phyloP scores from a whole-genome alignment of 139 green algal genomes.

The Chlamydomonas applanata region DNA sequence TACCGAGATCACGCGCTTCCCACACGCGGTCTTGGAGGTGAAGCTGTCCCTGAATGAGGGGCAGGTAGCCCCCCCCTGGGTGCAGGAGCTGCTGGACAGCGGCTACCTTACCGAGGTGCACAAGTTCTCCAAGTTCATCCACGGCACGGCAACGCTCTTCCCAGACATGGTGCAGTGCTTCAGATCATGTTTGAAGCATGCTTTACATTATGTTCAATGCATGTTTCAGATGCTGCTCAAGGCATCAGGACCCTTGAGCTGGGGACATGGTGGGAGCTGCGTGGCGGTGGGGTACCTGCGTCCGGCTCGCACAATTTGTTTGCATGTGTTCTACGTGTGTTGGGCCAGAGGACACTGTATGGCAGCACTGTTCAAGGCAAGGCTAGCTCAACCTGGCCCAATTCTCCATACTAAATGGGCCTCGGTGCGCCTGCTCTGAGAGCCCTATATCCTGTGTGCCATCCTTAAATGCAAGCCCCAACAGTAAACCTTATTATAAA shows the following conservation, averaged over 20 bases:
- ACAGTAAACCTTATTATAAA: too few species aligned
- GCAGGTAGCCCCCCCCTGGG: constrained; percentile 78
- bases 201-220: background rate
- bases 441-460: too few species aligned
- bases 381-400: too few species aligned
- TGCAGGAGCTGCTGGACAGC: constrained; percentile 78
- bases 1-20: constrained; percentile 92
- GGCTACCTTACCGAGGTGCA: constrained; percentile 79
- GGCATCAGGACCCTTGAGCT: background rate
- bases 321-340: too few species aligned
- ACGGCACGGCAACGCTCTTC: constrained; percentile 80
- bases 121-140: constrained; percentile 96
- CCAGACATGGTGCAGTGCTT: constrained; percentile 67
- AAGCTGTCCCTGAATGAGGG: constrained; percentile 90
- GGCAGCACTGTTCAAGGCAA: too few species aligned
- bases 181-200: constrained; percentile 1
- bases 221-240: background rate
- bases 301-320: too few species aligned
- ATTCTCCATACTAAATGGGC: too few species aligned
- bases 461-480: too few species aligned
- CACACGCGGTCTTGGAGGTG: constrained; percentile 92
- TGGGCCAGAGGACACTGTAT: too few species aligned
- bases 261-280: too few species aligned
- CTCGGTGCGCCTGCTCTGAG: too few species aligned
- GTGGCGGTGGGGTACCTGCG: too few species aligned